Evolutionary conservation across 2,329 filamentous ascomycete genomes (phyloP).

Genomic region (Apiospora arundinis): DNA sequence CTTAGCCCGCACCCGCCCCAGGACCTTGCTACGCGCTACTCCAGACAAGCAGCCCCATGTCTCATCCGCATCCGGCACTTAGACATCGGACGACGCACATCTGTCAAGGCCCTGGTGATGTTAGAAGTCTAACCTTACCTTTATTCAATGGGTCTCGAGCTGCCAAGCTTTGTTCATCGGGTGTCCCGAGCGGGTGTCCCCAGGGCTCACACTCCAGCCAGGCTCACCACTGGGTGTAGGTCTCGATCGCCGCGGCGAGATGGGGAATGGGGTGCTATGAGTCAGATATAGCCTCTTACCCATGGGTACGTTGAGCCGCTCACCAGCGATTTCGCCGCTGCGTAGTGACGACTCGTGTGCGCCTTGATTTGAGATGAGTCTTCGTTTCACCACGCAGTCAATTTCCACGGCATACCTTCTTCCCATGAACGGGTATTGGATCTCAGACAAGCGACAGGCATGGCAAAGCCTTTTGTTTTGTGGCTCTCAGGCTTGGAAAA

Average conservation of each 20-base stretch:
- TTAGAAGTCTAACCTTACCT: conserved; percentile 11
- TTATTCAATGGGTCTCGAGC: conserved; percentile 15
- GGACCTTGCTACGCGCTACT: conserved; percentile 5
- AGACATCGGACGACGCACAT: conserved; percentile 1
- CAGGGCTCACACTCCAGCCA: background rate
- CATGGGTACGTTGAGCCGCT: background rate
- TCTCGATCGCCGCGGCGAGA: background rate
- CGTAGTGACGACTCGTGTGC: background rate
- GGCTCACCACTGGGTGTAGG: background rate
- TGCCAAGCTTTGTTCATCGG: background rate
- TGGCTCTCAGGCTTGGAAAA: conserved; percentile 7
- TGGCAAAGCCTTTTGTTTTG: conserved; percentile 12
- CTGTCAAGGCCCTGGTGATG: background rate
- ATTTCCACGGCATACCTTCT: conserved; percentile 16
- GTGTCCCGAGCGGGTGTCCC: background rate
- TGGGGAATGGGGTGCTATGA: background rate
- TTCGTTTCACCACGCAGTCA: background rate
- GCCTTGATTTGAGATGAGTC: conserved; percentile 18
- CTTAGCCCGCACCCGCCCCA: conserved; percentile 6
- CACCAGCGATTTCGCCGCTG: background rate
- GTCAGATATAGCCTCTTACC: background rate
- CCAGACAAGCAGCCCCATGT: conserved; percentile 15
- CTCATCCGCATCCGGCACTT: background rate
- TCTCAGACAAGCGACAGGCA: conserved; percentile 19
- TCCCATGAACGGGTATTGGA: conserved; percentile 13